A percentile compares a stretch with the other conserved stretches of the same genome.
Evolutionary conservation across 2,329 filamentous ascomycete species (phyloP).

Genomic region (Stemphylium beticola): DNA sequence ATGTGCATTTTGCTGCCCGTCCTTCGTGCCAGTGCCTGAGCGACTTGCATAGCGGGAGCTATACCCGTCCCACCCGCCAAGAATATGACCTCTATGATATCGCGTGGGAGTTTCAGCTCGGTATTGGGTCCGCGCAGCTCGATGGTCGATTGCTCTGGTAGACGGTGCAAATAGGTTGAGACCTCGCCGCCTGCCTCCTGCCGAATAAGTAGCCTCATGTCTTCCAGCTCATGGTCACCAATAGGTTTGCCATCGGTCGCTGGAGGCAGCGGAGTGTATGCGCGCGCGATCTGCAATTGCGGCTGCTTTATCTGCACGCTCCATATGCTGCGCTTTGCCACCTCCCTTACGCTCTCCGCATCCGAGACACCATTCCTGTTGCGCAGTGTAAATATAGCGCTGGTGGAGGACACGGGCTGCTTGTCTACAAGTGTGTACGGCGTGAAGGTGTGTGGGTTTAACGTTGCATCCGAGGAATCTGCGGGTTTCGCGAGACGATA

Average conservation of each 20-base stretch:
- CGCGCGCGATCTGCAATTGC: conserved; percentile 85
- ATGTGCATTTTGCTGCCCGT: conserved; percentile 65
- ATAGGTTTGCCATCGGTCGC: conserved; percentile 41
- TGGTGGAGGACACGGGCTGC: conserved; percentile 69
- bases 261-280: conserved; percentile 87
- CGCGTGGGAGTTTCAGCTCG: conserved; percentile 66
- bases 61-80: conserved; percentile 93
- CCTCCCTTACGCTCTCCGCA: conserved; percentile 40
- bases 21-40: conserved; percentile 63
- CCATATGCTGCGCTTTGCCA: conserved; percentile 73
- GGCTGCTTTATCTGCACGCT: conserved; percentile 94
- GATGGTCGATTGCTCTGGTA: conserved; percentile 68
- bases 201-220: conserved; percentile 78
- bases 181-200: conserved; percentile 81
- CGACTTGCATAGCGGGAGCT: conserved; percentile 84
- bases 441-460: conserved; percentile 68
- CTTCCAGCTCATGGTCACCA: conserved; percentile 39
- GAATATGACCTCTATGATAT: conserved; percentile 72
- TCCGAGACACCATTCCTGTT: conserved; percentile 43
- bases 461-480: conserved; percentile 34
- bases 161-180: conserved; percentile 75
- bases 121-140: conserved; percentile 79
- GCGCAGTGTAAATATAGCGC: conserved; percentile 71
- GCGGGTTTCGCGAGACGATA: conserved; percentile 39
- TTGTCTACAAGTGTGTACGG: conserved; percentile 69